Base-by-base conservation (phyloP, 305 asterid species). In the Plantago coronopus region DNA sequence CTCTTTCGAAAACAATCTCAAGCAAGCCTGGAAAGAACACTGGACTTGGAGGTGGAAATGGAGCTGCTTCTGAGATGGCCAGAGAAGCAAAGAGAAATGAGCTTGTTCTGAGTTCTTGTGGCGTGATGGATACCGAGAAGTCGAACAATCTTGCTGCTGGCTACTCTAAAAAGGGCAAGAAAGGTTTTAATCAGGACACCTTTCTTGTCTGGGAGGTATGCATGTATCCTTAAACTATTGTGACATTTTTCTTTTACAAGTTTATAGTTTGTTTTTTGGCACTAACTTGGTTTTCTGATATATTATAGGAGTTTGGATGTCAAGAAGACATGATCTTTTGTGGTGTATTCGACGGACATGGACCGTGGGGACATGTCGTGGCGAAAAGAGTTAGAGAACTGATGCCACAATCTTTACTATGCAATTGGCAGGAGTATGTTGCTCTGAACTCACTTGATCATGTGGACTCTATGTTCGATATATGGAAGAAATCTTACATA, bases 341-440 rank as follows among this genome's bases (percentile, higher is more conserved):
- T 76, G 97, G 95, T 2, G 83, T 89, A 47, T 89, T 89, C 45
- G 94, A 89, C 42, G 95, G 95, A 58, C 95, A 89, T 68, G 97
- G 97, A 40, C 85, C 85, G 3, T 86, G 97, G 97, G 97, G 95
- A 12, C 95, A 89, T 70, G 58, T 81, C 60, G 81, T 82, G 69
- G 69, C 95, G 15, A 89, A 82, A 69, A 69, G 63, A 37, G 87
- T 83, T 7, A 74, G 87, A 47, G 63, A 85, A 60, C 38, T 77
- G 78, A 69, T 87, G 86, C 97, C 95, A 9, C 42, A 80, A 0
- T 67, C 73, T 50, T 71, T 89, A 76, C 85, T 86, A 3, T 61
- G 76, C 69, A 73, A 76, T 54, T 89, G 94, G 97, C 89, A 89
- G 75, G 81, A 84, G 64, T 71, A 73, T 13, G 72, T 82, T 69